Evolutionary conservation across 768 basidiomycete species (phyloP).

Genomic region (Boletus bicolor): DNA sequence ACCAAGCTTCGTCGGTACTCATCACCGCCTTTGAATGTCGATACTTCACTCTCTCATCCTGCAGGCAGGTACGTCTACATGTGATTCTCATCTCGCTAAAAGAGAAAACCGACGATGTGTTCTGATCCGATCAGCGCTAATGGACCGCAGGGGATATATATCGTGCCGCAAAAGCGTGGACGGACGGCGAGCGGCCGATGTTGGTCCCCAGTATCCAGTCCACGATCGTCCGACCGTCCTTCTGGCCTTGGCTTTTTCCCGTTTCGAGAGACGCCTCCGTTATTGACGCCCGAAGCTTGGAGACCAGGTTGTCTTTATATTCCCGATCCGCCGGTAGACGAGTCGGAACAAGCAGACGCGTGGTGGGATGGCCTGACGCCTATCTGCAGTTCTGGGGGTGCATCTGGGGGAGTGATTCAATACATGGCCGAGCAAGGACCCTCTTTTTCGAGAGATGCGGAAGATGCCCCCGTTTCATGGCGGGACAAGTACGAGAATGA

Average conservation of each 20-base stretch:
- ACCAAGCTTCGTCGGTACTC: constrained; percentile 3
- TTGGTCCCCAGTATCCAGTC: not conserved
- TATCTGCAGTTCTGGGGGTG: not conserved
- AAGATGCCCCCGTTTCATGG: constrained; percentile 11
- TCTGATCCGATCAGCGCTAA: not conserved
- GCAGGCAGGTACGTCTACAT: not conserved
- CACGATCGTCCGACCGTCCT: not conserved
- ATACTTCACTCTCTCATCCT: not conserved
- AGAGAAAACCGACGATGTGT: not conserved
- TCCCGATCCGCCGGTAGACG: constrained; percentile 11
- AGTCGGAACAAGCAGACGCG: not conserved
- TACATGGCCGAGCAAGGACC: not conserved
- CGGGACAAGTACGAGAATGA: constrained; percentile 23
- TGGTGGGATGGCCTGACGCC: constrained; percentile 11
- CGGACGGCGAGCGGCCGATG: not conserved
- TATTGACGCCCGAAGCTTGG: constrained; percentile 13
- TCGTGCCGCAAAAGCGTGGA: constrained; percentile 21
- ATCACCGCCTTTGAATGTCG: not conserved
- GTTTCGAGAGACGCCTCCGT: constrained; percentile 1
- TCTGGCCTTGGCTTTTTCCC: constrained; percentile 9
- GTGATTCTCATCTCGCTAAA: not conserved
- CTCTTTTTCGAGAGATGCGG: not conserved
- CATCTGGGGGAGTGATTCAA: not conserved
- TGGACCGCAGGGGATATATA: constrained; percentile 6
- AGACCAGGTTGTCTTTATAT: constrained; percentile 12